Base-by-base conservation (phyloP, 768 basidiomycete species). In the Infundibulicybe gibba region DNA sequence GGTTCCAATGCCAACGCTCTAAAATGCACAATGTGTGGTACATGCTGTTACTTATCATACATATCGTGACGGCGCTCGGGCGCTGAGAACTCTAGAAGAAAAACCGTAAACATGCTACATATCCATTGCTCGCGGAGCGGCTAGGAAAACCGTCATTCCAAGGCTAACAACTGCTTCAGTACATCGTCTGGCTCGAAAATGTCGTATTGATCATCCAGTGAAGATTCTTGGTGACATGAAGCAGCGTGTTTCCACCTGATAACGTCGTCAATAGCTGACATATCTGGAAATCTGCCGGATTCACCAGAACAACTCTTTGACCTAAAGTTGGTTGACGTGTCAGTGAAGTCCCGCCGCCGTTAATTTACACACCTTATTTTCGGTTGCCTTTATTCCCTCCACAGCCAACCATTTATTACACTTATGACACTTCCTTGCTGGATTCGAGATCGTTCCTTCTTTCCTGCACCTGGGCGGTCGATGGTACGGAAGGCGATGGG, bases 181-280 rank as follows among this genome's bases (percentile, higher is more conserved):
- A 80, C 64, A 3, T 68, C 64, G 50, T 88, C 83, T 32, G 78
- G 67, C 49, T 80, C 64, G 55, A 76, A 85, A 48, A 76, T 67
- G 58, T 83, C 77, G 45, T 68, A 57, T 49, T 88, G 84, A 25
- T 81, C 84, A 2, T 64, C 61, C 42, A 85, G 61, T 14, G 65
- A 71, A 5, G 75, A 75, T 14, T 76, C 74, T 44, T 77, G 76
- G 57, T 92, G 90, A 54, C 90, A 92, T 14, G 75, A 54, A 1
- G 86, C 86, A 21, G 89, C 90, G 56, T 92, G 90, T 63, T 92
- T 89, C 85, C 85, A 89, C 86, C 83, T 85, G 25, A 25, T 19
- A 35, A 35, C 35, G 20, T 11, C 21, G 12, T 16, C 19, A 16
- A 40, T 16, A 37, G 37, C 32, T n/a, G 11, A 11, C 10, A n/a